Conservation (phyloP, 2,329 filamentous ascomycete species). For the Diaporthe sp. region DNA sequence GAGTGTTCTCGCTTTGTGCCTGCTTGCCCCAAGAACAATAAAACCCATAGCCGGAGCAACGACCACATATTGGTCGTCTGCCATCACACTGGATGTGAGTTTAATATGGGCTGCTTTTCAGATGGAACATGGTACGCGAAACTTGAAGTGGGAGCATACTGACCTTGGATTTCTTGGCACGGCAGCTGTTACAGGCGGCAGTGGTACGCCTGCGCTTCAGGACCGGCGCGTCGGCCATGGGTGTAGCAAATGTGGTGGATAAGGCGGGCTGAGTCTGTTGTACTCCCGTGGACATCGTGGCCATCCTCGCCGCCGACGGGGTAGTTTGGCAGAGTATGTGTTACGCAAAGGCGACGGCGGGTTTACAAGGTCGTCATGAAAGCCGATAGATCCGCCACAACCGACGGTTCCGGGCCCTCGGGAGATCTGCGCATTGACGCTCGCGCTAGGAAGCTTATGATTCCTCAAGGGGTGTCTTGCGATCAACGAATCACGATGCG, state of each 20-base stretch:
- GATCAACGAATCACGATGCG: neutral
- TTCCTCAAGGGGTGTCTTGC: neutral
- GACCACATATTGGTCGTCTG: constrained; percentile 42
- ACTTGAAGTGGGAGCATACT: neutral
- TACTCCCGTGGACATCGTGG: no score
- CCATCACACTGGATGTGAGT: constrained; percentile 39
- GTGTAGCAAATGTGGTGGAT: neutral
- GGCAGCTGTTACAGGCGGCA: neutral
- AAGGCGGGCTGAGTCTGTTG: neutral
- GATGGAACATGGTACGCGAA: no score
- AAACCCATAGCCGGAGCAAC: constrained; percentile 45
- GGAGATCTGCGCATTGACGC: neutral
- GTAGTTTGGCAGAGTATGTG: neutral
- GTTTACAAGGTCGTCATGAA: neutral
- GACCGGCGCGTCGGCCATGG: constrained; percentile 5
- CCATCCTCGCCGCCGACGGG: no score
- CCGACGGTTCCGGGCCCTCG: neutral
- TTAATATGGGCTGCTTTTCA: neutral
- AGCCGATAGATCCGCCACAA: neutral
- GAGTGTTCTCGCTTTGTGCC: neutral
- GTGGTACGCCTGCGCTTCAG: neutral
- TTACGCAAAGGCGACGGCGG: neutral
- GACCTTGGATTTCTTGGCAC: constrained; percentile 27
- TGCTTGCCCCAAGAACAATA: constrained; percentile 33
- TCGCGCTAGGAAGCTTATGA: neutral